These are phyloP conservation scores for Calonectria honghensis DNA, from an alignment of 2,329 filamentous ascomycete species.

Conservation along the genomic window DNA sequence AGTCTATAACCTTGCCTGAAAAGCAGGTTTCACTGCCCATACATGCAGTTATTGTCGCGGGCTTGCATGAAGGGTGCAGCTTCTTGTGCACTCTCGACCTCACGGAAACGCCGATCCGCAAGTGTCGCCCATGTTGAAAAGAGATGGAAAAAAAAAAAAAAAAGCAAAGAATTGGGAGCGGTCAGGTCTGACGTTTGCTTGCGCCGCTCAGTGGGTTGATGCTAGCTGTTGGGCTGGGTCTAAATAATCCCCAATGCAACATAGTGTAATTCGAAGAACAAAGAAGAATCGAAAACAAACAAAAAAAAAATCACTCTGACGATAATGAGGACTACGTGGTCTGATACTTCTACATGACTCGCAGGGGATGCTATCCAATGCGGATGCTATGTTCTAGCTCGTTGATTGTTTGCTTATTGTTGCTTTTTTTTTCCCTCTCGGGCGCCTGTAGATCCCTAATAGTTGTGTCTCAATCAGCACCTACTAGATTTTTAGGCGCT, in stretches of 20 bases:
- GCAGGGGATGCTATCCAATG: background rate
- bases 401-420: background rate
- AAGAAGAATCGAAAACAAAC: background rate
- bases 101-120: conserved; percentile 15
- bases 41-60: conserved; percentile 11
- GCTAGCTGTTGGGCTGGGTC: background rate
- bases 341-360: background rate
- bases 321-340: background rate
- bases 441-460: conserved; percentile 6
- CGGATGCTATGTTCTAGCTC: background rate
- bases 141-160: background rate
- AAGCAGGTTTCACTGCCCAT: conserved; percentile 15
- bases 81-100: background rate
- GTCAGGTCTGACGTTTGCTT: conserved; percentile 7
- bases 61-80: conserved; percentile 22
- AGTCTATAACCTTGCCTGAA: conserved; percentile 6
- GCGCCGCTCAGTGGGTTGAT: conserved; percentile 7
- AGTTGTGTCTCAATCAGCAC: conserved; percentile 10
- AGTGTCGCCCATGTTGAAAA: background rate
- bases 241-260: background rate
- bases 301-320: background rate
- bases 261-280: background rate
- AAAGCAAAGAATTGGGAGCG: conserved; percentile 15
- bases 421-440: background rate
- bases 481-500: conserved; percentile 1